Evolutionary conservation across 2,329 filamentous ascomycete species (phyloP).

Genomic region (Alternaria ventricosa): DNA sequence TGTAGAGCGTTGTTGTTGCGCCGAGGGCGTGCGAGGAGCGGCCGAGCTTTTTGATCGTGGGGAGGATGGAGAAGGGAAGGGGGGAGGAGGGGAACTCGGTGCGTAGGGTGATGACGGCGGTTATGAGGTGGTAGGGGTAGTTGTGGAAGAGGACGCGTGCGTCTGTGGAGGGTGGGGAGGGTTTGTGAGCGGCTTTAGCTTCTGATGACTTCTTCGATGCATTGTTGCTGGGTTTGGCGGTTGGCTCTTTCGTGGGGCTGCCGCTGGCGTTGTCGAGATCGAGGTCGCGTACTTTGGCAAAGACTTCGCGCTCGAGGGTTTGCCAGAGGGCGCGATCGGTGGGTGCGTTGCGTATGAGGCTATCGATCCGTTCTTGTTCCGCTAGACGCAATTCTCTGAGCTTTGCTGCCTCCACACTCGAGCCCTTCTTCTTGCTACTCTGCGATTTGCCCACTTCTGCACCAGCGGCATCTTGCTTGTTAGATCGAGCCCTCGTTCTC

Average conservation of each 20-base stretch:
- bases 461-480: conserved; percentile 1
- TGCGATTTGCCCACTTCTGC: conserved; percentile 6
- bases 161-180: conserved; percentile 24
- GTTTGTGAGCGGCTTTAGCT: neutral
- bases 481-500: conserved; percentile 3
- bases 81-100: conserved; percentile 66
- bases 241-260: conserved; percentile 4
- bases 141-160: conserved; percentile 68
- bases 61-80: conserved; percentile 67
- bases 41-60: conserved; percentile 71
- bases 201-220: neutral
- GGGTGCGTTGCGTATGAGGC: conserved; percentile 60
- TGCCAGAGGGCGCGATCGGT: conserved; percentile 72
- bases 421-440: conserved; percentile 11
- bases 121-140: conserved; percentile 67
- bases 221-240: neutral
- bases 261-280: conserved; percentile 52
- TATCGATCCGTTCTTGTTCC: conserved; percentile 62
- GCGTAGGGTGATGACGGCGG: conserved; percentile 64
- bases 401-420: conserved; percentile 14
- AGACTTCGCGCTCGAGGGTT: conserved; percentile 70
- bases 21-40: conserved; percentile 75
- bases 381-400: conserved; percentile 19
- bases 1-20: conserved; percentile 73
- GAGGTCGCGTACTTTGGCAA: conserved; percentile 64